These are phyloP conservation scores for Raphidocelis subcapitata DNA, from an alignment of 139 green algal species.

Conservation along the genomic window DNA sequence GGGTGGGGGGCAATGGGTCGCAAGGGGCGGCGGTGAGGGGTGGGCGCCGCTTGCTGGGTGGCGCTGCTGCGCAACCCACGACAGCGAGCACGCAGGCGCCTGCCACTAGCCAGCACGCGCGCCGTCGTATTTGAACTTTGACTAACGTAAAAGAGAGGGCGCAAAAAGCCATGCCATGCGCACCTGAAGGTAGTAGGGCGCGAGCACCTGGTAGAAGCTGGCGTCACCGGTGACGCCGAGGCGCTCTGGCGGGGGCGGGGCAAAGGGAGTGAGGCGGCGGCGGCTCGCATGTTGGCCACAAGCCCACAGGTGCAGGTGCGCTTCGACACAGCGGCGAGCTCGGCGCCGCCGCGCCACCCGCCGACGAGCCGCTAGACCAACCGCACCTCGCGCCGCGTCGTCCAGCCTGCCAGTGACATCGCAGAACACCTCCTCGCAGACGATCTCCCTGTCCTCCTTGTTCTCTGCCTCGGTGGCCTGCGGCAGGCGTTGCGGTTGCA, in stretches of 20 bases:
- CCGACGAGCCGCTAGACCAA: too few species aligned
- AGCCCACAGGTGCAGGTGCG: too few species aligned
- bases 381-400: conserved; percentile 38
- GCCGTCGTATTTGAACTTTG: too few species aligned
- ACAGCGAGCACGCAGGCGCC: too few species aligned
- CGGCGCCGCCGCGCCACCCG: too few species aligned
- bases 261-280: neutral
- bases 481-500: neutral
- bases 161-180: too few species aligned
- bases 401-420: conserved; percentile 78
- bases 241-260: conserved; percentile 19
- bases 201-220: conserved; percentile 70
- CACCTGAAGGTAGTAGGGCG: conserved; percentile 60
- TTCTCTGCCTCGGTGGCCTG: conserved; percentile 55
- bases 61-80: too few species aligned
- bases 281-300: neutral
- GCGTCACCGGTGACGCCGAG: conserved; percentile 1
- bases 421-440: conserved; percentile 78
- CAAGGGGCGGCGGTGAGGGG: neutral
- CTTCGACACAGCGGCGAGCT: too few species aligned
- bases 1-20: neutral
- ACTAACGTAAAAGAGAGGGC: too few species aligned
- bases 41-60: too few species aligned
- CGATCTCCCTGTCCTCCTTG: conserved; percentile 77
- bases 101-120: too few species aligned